These are phyloP conservation scores for Solanum habrochaites DNA, from an alignment of 257 asterid species.

Conservation along the genomic window DNA sequence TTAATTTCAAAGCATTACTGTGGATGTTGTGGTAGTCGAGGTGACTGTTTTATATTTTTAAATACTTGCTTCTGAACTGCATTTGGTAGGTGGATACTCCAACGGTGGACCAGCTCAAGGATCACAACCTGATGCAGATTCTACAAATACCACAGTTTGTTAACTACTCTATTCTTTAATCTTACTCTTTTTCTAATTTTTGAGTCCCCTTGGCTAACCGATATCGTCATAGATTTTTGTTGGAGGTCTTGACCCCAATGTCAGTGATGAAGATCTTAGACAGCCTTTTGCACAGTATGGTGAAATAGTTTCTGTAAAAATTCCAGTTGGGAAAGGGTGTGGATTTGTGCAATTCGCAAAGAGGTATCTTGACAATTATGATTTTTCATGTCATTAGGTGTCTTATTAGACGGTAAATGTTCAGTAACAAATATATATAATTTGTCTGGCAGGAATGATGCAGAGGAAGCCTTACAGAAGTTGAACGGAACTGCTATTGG, in stretches of 20 bases:
- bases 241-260: conserved; percentile 88
- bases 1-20: background rate
- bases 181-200: background rate
- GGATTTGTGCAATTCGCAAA: conserved; percentile 87
- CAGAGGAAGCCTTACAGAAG: conserved; percentile 43
- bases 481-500: conserved; percentile 28
- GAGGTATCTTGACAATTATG: conserved; percentile 30
- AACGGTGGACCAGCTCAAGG: conserved; percentile 63
- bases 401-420: background rate
- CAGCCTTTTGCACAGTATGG: conserved; percentile 78
- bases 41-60: background rate
- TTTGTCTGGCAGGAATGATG: conserved; percentile 24
- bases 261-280: conserved; percentile 75
- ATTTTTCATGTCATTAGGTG: background rate
- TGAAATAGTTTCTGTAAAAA: conserved; percentile 73
- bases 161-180: conserved; percentile 16
- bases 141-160: conserved; percentile 79
- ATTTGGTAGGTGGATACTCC: conserved; percentile 53
- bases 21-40: background rate
- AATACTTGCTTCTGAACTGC: conserved; percentile 5
- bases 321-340: conserved; percentile 87
- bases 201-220: conserved; percentile 13
- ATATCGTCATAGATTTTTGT: conserved; percentile 59
- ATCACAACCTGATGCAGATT: conserved; percentile 71
- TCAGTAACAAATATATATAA: background rate